A percentile compares a stretch with the other conserved stretches of the same genome.
Conservation (phyloP, 345 rosid species). For the Brassica carinata region DNA sequence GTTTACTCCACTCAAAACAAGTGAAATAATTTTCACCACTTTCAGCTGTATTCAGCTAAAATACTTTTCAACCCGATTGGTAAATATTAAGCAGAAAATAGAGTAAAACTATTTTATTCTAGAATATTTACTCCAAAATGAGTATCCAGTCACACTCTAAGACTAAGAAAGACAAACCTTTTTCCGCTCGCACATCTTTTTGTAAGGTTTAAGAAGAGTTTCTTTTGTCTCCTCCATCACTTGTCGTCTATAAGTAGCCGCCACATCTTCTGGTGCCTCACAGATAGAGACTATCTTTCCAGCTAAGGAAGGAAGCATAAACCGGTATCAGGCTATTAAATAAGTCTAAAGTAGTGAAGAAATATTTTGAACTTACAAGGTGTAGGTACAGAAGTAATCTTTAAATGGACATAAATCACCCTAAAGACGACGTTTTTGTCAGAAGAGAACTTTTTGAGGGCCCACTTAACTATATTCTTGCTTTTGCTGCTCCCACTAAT, state of each 20-base stretch:
- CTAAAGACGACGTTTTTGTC: slow-evolving; percentile 55
- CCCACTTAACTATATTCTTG: slow-evolving; percentile 54
- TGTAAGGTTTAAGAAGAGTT: slow-evolving; percentile 62
- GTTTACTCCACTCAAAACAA: too few species aligned
- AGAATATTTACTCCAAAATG: too few species aligned
- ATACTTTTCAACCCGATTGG: too few species aligned
- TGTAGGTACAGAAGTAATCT: slow-evolving; percentile 67
- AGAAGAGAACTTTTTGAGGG: slow-evolving; percentile 53
- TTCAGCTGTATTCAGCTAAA: too few species aligned
- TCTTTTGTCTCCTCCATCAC: slow-evolving; percentile 53
- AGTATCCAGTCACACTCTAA: not conserved
- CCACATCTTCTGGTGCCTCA: slow-evolving; percentile 75
- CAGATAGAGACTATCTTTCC: slow-evolving; percentile 59
- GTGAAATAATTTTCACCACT: too few species aligned
- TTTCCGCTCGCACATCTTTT: slow-evolving; percentile 58
- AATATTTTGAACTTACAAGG: slow-evolving; percentile 55
- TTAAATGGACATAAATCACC: slow-evolving; percentile 65
- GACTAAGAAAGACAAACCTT: slow-evolving; percentile 44
- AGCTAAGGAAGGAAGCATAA: slow-evolving; percentile 41
- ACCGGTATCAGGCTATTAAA: not conserved
- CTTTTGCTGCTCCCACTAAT: slow-evolving; percentile 61
- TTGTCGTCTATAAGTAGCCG: slow-evolving; percentile 64
- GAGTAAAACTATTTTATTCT: too few species aligned
- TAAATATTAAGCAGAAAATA: too few species aligned
- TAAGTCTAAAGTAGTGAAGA: not conserved